Evolutionary conservation across 2,329 filamentous ascomycete species (phyloP).

Genomic region (Phialophora verrucosa): DNA sequence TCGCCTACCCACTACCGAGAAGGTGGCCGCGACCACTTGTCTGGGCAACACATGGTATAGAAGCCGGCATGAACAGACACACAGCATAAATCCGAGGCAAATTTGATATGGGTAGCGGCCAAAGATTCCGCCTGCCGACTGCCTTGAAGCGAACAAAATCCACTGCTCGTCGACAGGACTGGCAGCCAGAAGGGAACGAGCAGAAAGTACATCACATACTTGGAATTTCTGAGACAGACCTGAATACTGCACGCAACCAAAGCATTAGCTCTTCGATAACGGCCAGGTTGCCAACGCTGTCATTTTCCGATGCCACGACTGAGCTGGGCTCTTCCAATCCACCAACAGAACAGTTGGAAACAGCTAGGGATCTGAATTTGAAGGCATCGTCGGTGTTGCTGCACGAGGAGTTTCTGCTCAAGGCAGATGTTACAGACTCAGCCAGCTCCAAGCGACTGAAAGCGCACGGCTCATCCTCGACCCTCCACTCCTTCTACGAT

Average conservation of each 20-base stretch:
- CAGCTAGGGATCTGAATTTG: constrained; percentile 19
- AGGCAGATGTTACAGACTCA: constrained; percentile 13
- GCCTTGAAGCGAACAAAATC: constrained; percentile 30
- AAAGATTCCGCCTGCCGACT: constrained; percentile 30
- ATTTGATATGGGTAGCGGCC: constrained; percentile 26
- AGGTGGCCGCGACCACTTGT: background rate
- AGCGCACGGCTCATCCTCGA: constrained; percentile 48
- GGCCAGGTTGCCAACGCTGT: constrained; percentile 27
- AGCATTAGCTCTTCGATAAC: constrained; percentile 38
- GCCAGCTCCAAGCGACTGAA: constrained; percentile 21
- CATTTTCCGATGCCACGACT: constrained; percentile 40
- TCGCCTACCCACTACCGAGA: background rate
- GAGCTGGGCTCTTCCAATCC: constrained; percentile 33
- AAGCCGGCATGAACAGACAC: constrained; percentile 12
- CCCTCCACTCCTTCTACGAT: constrained; percentile 56
- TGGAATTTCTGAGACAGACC: constrained; percentile 34
- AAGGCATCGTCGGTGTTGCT: constrained; percentile 36
- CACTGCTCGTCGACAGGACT: constrained; percentile 16
- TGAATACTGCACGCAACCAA: constrained; percentile 34
- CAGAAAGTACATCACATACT: constrained; percentile 37
- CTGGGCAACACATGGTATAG: background rate
- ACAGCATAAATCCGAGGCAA: constrained; percentile 5
- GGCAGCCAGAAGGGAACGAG: constrained; percentile 29
- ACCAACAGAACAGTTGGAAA: constrained; percentile 21
- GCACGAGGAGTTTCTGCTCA: constrained; percentile 32